A percentile compares a stretch with the other conserved stretches of the same genome.
These are phyloP conservation scores for Fusarium sp. DNA, from an alignment of 2,329 filamentous ascomycete species.

Conservation along the genomic window DNA sequence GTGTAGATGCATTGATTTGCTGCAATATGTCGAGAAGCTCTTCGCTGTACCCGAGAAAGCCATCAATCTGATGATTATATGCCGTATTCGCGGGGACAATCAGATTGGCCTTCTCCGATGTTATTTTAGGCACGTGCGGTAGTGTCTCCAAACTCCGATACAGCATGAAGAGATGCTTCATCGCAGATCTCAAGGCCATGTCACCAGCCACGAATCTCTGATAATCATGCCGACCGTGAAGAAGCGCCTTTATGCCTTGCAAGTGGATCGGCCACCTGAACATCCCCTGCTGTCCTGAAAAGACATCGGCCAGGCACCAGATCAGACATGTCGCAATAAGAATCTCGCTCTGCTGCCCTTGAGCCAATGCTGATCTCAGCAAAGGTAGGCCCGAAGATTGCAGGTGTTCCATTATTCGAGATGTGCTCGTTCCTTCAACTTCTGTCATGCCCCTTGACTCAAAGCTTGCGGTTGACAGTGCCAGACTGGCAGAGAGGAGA, in stretches of 20 bases:
- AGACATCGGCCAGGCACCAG: conserved; percentile 44
- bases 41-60: conserved; percentile 43
- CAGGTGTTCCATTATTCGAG: conserved; percentile 35
- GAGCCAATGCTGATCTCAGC: conserved; percentile 32
- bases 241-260: conserved; percentile 38
- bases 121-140: conserved; percentile 33
- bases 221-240: conserved; percentile 11
- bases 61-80: conserved; percentile 34
- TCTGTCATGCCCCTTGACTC: conserved; percentile 35
- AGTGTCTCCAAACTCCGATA: conserved; percentile 43
- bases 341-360: conserved; percentile 35
- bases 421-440: conserved; percentile 35
- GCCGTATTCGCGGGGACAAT: fast-evolving
- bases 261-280: conserved; percentile 41
- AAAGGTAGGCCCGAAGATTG: conserved; percentile 39
- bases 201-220: neutral
- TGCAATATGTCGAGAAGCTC: conserved; percentile 40
- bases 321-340: conserved; percentile 42
- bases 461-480: conserved; percentile 40
- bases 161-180: conserved; percentile 42
- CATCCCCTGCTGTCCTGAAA: conserved; percentile 34
- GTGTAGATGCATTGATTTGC: conserved; percentile 22
- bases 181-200: conserved; percentile 16
- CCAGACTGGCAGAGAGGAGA: conserved; percentile 41
- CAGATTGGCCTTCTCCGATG: fast-evolving